Percentiles rank a stretch among this genome's conserved stretches.
Evolutionary conservation across 1,284 basidiomycete genomes (phyloP).

Genomic region (Microbotryomycetes sp.): DNA sequence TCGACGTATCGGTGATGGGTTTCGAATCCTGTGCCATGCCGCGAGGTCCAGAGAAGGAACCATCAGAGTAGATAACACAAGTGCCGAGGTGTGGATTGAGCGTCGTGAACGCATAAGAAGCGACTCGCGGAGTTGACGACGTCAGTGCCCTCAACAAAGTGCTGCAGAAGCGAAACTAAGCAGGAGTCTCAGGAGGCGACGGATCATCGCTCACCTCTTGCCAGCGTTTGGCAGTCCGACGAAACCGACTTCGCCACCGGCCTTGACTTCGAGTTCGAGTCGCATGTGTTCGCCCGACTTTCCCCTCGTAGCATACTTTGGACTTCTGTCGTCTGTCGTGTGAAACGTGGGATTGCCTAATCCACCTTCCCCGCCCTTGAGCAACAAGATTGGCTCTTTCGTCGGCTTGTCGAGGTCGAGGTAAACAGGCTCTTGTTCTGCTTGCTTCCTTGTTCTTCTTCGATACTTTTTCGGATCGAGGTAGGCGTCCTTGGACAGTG

Average conservation of each 20-base stretch:
- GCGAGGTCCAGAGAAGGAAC: slow-evolving; percentile 49
- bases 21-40: slow-evolving; percentile 7
- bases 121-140: slow-evolving; percentile 78
- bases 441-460: slow-evolving; percentile 39
- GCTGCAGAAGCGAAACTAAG: no score
- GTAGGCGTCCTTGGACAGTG: slow-evolving; percentile 24
- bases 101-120: slow-evolving; percentile 88
- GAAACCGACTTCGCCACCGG: slow-evolving; percentile 86
- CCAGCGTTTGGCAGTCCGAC: slow-evolving; percentile 92
- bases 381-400: slow-evolving; percentile 57
- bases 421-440: slow-evolving; percentile 53
- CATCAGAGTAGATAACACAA: slow-evolving; percentile 73
- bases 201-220: slow-evolving; percentile 44
- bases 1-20: slow-evolving; percentile 15
- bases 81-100: slow-evolving; percentile 89
- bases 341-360: slow-evolving; percentile 65
- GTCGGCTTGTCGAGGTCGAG: slow-evolving; percentile 50
- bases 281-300: slow-evolving; percentile 71
- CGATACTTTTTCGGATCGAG: slow-evolving; percentile 30
- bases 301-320: slow-evolving; percentile 50
- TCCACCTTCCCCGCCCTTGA: slow-evolving; percentile 74
- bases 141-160: slow-evolving; percentile 86
- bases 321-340: slow-evolving; percentile 34
- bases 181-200: no score
- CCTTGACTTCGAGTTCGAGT: slow-evolving; percentile 86